A percentile compares a stretch with the other conserved stretches of the same genome.
Conservation (phyloP, 495 filamentous ascomycete genomes). For the Daldinia childiae region DNA sequence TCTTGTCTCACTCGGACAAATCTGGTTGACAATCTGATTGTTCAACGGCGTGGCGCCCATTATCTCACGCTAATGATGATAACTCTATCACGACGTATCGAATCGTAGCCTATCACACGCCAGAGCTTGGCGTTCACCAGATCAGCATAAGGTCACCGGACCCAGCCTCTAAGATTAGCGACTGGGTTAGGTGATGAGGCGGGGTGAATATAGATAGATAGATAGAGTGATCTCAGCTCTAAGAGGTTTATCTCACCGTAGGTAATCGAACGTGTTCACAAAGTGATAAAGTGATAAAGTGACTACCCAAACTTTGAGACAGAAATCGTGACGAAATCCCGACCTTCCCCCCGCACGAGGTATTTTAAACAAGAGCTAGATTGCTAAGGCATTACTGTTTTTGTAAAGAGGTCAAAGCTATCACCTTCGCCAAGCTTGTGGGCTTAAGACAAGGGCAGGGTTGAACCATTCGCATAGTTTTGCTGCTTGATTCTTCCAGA, state of each 20-base stretch:
- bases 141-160: constrained; percentile 29
- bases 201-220: constrained; percentile 12
- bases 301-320: constrained; percentile 14
- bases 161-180: constrained; percentile 17
- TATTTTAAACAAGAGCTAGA: constrained; percentile 12
- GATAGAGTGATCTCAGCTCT: background rate
- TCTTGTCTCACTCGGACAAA: constrained; percentile 3
- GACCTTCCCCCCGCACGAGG: constrained; percentile 34
- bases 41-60: constrained; percentile 37
- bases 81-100: constrained; percentile 24
- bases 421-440: constrained; percentile 24
- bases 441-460: constrained; percentile 10
- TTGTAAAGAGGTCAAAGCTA: constrained; percentile 27
- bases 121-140: constrained; percentile 23
- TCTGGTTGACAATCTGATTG: constrained; percentile 5
- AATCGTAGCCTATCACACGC: constrained; percentile 28
- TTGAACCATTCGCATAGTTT: constrained; percentile 13
- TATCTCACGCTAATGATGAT: constrained; percentile 31
- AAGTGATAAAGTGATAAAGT: constrained; percentile 5
- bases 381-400: constrained; percentile 9
- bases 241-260: background rate
- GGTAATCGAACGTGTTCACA: constrained; percentile 10
- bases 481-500: background rate
- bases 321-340: constrained; percentile 29
- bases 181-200: constrained; percentile 6